These are phyloP conservation scores for Mycena amicta DNA, from an alignment of 768 basidiomycete species.

Conservation along the genomic window DNA sequence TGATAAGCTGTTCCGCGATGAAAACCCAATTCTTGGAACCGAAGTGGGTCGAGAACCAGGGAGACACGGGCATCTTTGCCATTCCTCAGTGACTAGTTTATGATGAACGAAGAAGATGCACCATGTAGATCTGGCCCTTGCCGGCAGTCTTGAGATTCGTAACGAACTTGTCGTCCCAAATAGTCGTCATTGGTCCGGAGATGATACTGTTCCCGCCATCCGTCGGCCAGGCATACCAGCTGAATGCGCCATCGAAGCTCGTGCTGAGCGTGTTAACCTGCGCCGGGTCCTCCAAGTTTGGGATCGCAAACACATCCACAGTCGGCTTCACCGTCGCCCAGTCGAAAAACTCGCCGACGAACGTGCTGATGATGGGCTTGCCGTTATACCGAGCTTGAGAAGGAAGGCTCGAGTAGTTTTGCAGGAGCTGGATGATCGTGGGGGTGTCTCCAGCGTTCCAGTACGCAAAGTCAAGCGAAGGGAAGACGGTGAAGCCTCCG, in stretches of 20 bases:
- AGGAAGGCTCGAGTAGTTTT: slow-evolving; percentile 38
- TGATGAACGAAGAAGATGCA: background rate
- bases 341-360: slow-evolving; percentile 47
- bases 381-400: slow-evolving; percentile 39
- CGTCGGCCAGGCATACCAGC: slow-evolving; percentile 31
- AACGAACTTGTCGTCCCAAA: slow-evolving; percentile 8
- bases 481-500: slow-evolving; percentile 38
- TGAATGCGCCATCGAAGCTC: slow-evolving; percentile 31
- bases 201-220: slow-evolving; percentile 18
- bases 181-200: slow-evolving; percentile 6
- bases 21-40: slow-evolving; percentile 17
- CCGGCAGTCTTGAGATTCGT: slow-evolving; percentile 12
- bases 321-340: slow-evolving; percentile 25
- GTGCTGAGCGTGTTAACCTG: slow-evolving; percentile 18
- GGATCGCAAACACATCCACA: slow-evolving; percentile 27
- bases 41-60: slow-evolving; percentile 42
- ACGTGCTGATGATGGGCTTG: slow-evolving; percentile 44
- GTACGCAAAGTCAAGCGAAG: slow-evolving; percentile 37
- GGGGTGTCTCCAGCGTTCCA: slow-evolving; percentile 35
- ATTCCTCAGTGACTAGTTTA: background rate
- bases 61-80: slow-evolving; percentile 26
- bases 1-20: slow-evolving; percentile 23
- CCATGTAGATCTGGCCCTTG: slow-evolving; percentile 12
- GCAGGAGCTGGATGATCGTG: slow-evolving; percentile 34
- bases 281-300: slow-evolving; percentile 27